Base-by-base conservation (phyloP, 345 rosid genomes). In the Anacardium occidentale region DNA sequence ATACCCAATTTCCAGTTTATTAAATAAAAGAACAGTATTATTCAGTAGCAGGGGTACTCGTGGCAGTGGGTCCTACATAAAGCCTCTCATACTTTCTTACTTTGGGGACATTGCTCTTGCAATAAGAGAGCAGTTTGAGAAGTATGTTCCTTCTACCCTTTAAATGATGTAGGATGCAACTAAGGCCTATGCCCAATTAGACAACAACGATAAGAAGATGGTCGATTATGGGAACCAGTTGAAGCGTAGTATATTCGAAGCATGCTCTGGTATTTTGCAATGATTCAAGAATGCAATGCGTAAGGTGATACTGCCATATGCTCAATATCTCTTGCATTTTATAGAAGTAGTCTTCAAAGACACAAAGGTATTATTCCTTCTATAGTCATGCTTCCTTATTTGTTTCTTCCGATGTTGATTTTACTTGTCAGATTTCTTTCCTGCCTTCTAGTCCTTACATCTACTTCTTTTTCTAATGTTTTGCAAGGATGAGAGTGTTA, bases 101-200 rank as follows among this genome's bases (percentile, higher is more conserved):
- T 89, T 95, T 68, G 99, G 99, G 47, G 99, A 92, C 75, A 85
- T 95, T 71, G 98, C 94, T 69, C 89, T 95, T 74, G 96, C 98
- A 3, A 86, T 95, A 21, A 93, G 96, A 44, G 89, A 80, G 21
- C 88, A 87, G 17, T 95, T 95, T 74, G 89, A 83, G 64, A 91
- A 91, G 80, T 95, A 92, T 21, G 83, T 91, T 3, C 83, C 78
- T 15, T 70, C 84, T 71, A 83, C 93, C 25, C 68, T 91, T 68
- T 87, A 83, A 65, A 88, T 92, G 87, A 87, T 92, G 92, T 96
- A 86, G 73, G 92, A 87, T 7, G 99, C 99, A 58, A 88, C 99
- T 3, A 85, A 87, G 80, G 74, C 89, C 15, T 92, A 92, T 78
- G 88, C 89, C 1, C 88, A 85, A 78, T 86, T 88, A 80, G 90